Percentiles rank a stretch among this genome's conserved stretches.
phyloP scores from a whole-genome alignment of 169 alveolate genomes.

The Theileria parva region DNA sequence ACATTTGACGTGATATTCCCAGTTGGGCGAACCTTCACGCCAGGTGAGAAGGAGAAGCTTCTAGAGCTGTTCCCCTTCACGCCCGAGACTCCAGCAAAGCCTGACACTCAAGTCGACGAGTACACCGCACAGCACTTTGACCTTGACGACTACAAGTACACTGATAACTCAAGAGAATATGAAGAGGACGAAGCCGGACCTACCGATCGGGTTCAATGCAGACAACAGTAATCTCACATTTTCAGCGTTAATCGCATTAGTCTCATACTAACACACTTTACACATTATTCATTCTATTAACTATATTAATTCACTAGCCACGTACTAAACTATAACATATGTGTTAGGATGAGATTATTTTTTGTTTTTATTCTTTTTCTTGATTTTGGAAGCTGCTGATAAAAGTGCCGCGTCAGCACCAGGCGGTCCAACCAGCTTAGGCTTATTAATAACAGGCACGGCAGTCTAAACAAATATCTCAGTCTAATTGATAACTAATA shows the following conservation, averaged over 20 bases:
- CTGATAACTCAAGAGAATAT: conserved; percentile 20
- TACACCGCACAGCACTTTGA: conserved; percentile 54
- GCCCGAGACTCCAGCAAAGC: conserved; percentile 21
- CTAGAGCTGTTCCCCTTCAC: conserved; percentile 64
- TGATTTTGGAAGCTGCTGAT: conserved; percentile 49
- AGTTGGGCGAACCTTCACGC: conserved; percentile 69
- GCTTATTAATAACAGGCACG: conserved; percentile 28
- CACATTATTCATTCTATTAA: not conserved
- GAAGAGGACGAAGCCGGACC: conserved; percentile 56
- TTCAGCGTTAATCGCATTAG: not conserved
- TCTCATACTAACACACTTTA: not conserved
- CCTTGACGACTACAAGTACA: conserved; percentile 54
- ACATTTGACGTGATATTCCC: conserved; percentile 94
- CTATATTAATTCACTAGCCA: no score
- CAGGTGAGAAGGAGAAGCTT: conserved; percentile 65
- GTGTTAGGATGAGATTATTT: not conserved
- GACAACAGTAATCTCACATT: conserved; percentile 42
- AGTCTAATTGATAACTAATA: not conserved
- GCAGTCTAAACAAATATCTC: conserved; percentile 13
- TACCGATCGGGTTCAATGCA: conserved; percentile 59
- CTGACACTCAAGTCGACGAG: conserved; percentile 32
- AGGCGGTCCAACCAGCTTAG: conserved; percentile 56
- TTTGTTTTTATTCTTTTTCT: conserved; percentile 44
- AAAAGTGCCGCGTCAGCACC: conserved; percentile 65
- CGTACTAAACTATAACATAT: no score